These are phyloP conservation scores for Colletotrichum eremochloae DNA, from an alignment of 2,329 filamentous ascomycete genomes.

Conservation along the genomic window DNA sequence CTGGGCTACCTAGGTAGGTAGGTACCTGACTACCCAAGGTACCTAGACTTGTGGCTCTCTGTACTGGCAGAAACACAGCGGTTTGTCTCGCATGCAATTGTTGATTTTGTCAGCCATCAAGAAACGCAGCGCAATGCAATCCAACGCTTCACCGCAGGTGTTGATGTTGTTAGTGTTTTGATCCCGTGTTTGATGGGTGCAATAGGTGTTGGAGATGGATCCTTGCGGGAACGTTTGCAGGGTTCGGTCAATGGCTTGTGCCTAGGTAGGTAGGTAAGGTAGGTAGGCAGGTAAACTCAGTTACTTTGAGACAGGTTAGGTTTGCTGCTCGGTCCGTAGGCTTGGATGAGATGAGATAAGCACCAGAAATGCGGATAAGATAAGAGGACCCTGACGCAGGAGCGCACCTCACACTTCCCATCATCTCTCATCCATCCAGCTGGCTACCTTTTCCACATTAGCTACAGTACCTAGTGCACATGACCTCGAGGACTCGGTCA, in stretches of 20 bases:
- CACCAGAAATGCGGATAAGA: not conserved
- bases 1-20: too few relatives aligned
- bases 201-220: not conserved
- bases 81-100: not conserved
- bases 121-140: not conserved
- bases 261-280: not conserved
- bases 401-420: not conserved
- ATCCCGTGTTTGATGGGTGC: too few relatives aligned
- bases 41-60: not conserved
- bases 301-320: too few relatives aligned
- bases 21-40: not conserved
- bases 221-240: not conserved
- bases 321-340: not conserved
- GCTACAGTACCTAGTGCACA: not conserved
- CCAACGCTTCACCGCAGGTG: not conserved
- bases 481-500: not conserved
- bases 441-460: too few relatives aligned
- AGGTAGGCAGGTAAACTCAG: too few relatives aligned
- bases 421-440: not conserved
- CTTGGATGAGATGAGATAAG: conserved; percentile 7
- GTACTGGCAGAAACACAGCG: not conserved
- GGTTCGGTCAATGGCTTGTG: not conserved
- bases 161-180: not conserved
- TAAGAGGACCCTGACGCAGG: conserved; percentile 9
- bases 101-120: not conserved